A percentile compares a stretch with the other conserved stretches of the same genome.
Evolutionary conservation across 306 rosid species (phyloP).

Genomic region (Betula pendula): DNA sequence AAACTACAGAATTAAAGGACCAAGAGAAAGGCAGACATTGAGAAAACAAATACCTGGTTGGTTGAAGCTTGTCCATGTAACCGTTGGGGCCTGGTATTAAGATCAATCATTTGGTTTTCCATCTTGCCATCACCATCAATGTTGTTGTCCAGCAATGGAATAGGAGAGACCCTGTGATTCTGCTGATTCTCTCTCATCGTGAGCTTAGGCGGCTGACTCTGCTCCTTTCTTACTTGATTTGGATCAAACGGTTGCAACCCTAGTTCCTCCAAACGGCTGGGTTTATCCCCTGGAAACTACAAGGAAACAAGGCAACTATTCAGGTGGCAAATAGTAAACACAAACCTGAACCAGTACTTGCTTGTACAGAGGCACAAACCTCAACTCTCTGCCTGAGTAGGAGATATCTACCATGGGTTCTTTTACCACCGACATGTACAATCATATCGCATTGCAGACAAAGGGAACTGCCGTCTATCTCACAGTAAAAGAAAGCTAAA

Average conservation of each 20-base stretch:
- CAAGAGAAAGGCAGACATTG: not conserved
- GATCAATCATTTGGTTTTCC: constrained; percentile 49
- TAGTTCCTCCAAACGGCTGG: constrained; percentile 36
- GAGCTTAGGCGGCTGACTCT: constrained; percentile 29
- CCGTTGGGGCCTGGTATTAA: constrained; percentile 48
- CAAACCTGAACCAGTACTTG: constrained; percentile 11
- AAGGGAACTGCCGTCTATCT: constrained; percentile 72
- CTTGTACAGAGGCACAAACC: constrained; percentile 39
- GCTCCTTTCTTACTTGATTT: constrained; percentile 35
- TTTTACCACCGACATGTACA: constrained; percentile 77
- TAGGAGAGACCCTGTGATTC: constrained; percentile 33
- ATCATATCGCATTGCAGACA: constrained; percentile 78
- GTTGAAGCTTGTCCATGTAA: constrained; percentile 37
- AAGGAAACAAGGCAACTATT: constrained; percentile 4
- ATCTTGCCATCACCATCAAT: constrained; percentile 31
- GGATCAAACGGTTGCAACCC: constrained; percentile 38
- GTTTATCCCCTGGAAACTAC: constrained; percentile 58
- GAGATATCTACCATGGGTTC: constrained; percentile 65
- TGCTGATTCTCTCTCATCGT: constrained; percentile 30
- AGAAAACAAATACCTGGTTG: constrained; percentile 39
- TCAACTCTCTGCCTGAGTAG: constrained; percentile 66
- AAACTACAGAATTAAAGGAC: not conserved
- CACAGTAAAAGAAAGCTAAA: constrained; percentile 82
- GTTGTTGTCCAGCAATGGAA: constrained; percentile 35
- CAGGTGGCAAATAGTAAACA: constrained; percentile 19